Conservation (phyloP, 441 rosid genomes). For the Melastoma candidum region DNA sequence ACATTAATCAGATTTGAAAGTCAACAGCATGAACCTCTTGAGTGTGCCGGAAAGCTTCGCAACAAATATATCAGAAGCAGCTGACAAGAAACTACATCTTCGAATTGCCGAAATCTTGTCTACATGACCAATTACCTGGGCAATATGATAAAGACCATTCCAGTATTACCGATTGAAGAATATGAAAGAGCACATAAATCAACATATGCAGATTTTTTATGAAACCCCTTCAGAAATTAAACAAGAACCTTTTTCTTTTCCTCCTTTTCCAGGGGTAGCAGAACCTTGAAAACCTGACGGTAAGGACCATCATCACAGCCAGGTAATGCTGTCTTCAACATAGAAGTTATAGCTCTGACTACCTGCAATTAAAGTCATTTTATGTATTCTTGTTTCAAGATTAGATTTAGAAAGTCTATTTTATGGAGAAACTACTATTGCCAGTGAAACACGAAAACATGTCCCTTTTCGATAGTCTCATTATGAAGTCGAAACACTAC, state of each 20-base stretch:
- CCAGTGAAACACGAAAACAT: too few relatives aligned
- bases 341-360: conserved; percentile 63
- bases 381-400: too few relatives aligned
- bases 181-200: conserved; percentile 4
- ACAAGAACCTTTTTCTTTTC: conserved; percentile 66
- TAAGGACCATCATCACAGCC: conserved; percentile 75
- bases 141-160: conserved; percentile 10
- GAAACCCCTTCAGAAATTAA: conserved; percentile 2
- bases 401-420: too few relatives aligned
- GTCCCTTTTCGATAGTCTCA: too few relatives aligned
- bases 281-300: conserved; percentile 80
- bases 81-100: conserved; percentile 72
- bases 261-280: conserved; percentile 79
- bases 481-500: too few relatives aligned
- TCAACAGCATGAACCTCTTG: conserved; percentile 51
- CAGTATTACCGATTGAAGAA: conserved; percentile 5
- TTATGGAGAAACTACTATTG: too few relatives aligned
- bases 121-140: conserved; percentile 67
- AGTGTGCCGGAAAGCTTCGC: conserved; percentile 97
- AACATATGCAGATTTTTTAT: too few relatives aligned
- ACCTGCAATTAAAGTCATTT: conserved; percentile 30
- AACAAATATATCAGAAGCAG: conserved; percentile 67
- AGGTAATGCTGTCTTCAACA: conserved; percentile 72
- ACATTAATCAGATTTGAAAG: neutral
- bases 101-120: conserved; percentile 65